These are phyloP conservation scores for Tulasnella sp. DNA, from an alignment of 768 basidiomycete species.

Conservation along the genomic window DNA sequence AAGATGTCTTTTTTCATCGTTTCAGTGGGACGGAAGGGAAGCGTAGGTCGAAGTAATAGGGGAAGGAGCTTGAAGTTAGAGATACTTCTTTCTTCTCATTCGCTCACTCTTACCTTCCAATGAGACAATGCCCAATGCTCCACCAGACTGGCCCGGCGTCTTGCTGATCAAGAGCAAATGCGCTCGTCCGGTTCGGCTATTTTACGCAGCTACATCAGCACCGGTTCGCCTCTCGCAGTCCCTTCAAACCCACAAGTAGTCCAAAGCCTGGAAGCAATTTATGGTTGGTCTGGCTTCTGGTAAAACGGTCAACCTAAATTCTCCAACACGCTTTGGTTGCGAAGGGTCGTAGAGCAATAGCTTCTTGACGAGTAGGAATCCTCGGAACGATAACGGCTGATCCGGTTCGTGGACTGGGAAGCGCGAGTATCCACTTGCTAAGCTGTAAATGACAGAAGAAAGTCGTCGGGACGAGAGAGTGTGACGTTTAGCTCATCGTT, in stretches of 20 bases:
- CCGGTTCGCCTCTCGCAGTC: constrained; percentile 46
- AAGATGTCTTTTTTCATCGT: too few relatives aligned
- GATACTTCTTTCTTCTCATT: constrained; percentile 31
- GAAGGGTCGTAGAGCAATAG: constrained; percentile 85
- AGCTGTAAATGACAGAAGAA: constrained; percentile 31
- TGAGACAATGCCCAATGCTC: constrained; percentile 87
- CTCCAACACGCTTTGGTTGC: constrained; percentile 63
- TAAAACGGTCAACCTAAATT: constrained; percentile 73
- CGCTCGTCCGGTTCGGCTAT: constrained; percentile 81
- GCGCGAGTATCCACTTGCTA: constrained; percentile 74
- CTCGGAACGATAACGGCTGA: constrained; percentile 65
- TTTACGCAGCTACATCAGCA: constrained; percentile 54
- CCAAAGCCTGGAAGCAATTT: constrained; percentile 71
- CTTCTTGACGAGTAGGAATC: constrained; percentile 81
- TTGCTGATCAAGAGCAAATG: constrained; percentile 82
- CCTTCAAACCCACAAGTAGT: constrained; percentile 17
- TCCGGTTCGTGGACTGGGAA: constrained; percentile 81
- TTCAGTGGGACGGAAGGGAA: too few relatives aligned
- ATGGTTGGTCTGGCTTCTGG: constrained; percentile 87
- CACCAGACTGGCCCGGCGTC: constrained; percentile 79
- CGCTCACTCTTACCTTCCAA: constrained; percentile 61
- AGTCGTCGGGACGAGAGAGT: neutral
- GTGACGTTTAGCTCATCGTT: neutral
- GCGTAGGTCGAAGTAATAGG: neutral
- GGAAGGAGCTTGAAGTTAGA: neutral